Percentiles rank a stretch among this genome's conserved stretches.
Conservation (phyloP, 129 eudicot species). For the Chrysanthemum makinoi region DNA sequence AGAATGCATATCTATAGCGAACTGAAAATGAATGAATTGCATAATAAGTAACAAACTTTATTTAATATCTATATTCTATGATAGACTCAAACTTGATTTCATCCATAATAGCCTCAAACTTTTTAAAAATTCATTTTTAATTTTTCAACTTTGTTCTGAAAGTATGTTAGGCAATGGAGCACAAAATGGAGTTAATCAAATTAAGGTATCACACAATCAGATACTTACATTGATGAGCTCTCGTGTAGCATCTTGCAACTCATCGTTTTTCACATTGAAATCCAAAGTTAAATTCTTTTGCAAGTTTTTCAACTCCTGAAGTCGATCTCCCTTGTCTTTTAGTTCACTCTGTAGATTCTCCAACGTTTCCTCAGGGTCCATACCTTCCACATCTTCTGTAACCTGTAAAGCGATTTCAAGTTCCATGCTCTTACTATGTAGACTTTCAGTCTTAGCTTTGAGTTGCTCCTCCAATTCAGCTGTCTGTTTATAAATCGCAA, state of each 20-base stretch:
- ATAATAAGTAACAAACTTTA: background rate
- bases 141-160: background rate
- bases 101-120: too few relatives aligned
- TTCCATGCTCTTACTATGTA: background rate
- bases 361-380: background rate
- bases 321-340: background rate
- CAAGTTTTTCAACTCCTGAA: background rate
- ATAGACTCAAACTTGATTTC: too few relatives aligned
- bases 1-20: background rate
- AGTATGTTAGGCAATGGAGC: background rate
- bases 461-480: conserved; percentile 13
- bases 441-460: background rate
- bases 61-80: background rate
- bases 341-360: background rate
- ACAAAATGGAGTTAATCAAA: background rate
- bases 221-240: conserved; percentile 3
- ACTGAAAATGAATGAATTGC: background rate
- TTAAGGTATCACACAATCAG: background rate
- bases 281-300: background rate
- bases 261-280: background rate
- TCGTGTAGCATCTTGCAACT: conserved; percentile 4
- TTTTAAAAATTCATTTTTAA: too few relatives aligned
- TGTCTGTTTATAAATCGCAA: background rate
- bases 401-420: conserved; percentile 17
- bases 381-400: background rate